A percentile compares a stretch with the other conserved stretches of the same genome.
phyloP scores from a whole-genome alignment of 345 rosid genomes.

The Noccaea bulbosa region DNA sequence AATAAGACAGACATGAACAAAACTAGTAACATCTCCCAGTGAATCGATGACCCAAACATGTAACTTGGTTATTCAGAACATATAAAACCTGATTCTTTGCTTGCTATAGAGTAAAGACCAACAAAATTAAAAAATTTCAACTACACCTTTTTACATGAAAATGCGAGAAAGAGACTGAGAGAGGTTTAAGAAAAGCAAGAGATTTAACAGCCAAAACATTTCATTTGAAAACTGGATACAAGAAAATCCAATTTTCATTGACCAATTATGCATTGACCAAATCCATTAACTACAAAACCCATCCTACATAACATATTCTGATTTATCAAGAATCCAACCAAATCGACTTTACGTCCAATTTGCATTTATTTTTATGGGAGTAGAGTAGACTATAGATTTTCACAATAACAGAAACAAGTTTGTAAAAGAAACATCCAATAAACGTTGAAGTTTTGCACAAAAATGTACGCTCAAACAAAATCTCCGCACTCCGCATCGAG shows the following conservation, averaged over 20 bases:
- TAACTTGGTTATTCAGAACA: neutral
- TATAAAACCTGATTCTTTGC: constrained; percentile 16
- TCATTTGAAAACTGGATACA: neutral
- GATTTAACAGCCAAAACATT: neutral
- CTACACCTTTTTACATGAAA: neutral
- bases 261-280: neutral
- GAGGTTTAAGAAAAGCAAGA: neutral
- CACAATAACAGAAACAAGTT: too few relatives aligned
- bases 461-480: too few relatives aligned
- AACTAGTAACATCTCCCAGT: neutral
- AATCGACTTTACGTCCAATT: too few relatives aligned
- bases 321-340: too few relatives aligned
- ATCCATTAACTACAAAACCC: neutral
- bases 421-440: too few relatives aligned
- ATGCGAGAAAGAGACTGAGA: neutral
- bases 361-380: too few relatives aligned
- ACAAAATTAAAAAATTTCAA: neutral
- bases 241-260: neutral
- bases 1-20: neutral
- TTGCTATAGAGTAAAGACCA: neutral
- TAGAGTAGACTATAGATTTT: too few relatives aligned
- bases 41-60: constrained; percentile 1
- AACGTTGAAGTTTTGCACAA: too few relatives aligned
- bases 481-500: too few relatives aligned
- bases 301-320: neutral